A percentile compares a stretch with the other conserved stretches of the same genome.
Evolutionary conservation across 2,329 filamentous ascomycete genomes (phyloP).

Genomic region (Botrytis paeoniae): DNA sequence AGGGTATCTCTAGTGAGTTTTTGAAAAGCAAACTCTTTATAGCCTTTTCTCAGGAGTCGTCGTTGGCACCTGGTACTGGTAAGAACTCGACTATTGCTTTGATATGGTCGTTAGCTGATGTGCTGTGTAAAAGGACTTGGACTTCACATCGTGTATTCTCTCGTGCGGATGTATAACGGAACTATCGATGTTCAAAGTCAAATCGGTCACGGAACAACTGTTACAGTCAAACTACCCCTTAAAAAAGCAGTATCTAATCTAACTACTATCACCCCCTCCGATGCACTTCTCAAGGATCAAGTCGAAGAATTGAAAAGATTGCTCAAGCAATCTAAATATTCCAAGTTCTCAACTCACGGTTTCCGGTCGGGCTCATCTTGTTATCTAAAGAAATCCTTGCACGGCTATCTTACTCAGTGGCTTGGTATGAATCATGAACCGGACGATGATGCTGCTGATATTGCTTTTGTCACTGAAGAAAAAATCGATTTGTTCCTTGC

Average conservation of each 20-base stretch:
- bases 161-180: conserved; percentile 57
- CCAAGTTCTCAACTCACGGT: conserved; percentile 12
- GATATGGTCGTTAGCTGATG: background rate
- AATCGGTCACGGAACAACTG: conserved; percentile 50
- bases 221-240: conserved; percentile 42
- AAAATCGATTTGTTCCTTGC: background rate
- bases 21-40: conserved; percentile 56
- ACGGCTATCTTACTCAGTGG: conserved; percentile 12
- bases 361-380: background rate
- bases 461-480: conserved; percentile 14
- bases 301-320: background rate
- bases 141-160: conserved; percentile 56
- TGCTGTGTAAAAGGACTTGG: conserved; percentile 43
- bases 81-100: background rate
- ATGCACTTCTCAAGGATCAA: background rate
- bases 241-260: background rate
- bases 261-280: background rate
- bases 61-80: conserved; percentile 56
- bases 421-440: background rate
- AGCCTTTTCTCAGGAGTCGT: conserved; percentile 59
- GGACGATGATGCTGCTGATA: background rate
- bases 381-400: conserved; percentile 7
- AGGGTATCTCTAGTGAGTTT: conserved; percentile 60
- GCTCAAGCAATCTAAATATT: conserved; percentile 1
- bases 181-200: conserved; percentile 55